A percentile compares a stretch with the other conserved stretches of the same genome.
Conservation (phyloP, 306 rosid species). For the Ochetophila trinervis region DNA sequence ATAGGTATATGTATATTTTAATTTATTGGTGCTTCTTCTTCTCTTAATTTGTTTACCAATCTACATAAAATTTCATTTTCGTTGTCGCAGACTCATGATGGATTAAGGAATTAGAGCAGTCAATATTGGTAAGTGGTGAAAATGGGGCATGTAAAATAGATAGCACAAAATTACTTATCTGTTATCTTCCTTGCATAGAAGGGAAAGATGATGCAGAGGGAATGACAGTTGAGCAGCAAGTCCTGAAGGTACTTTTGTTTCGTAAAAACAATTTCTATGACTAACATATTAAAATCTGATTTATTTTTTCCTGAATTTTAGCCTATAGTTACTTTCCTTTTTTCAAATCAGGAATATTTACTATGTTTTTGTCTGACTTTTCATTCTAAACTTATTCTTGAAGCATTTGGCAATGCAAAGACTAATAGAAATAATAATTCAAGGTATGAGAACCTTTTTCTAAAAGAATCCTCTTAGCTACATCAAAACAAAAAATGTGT, state of each 20-base stretch:
- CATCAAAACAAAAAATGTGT: no score
- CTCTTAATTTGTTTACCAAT: constrained; percentile 24
- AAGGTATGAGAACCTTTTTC: no score
- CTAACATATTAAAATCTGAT: not conserved
- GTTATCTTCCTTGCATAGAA: constrained; percentile 99
- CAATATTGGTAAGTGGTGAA: no score
- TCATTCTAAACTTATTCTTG: no score
- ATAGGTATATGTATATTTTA: constrained; percentile 52
- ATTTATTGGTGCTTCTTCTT: constrained; percentile 17
- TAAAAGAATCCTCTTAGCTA: no score
- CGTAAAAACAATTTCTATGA: constrained; percentile 20
- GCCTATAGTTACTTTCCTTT: no score
- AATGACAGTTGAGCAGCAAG: constrained; percentile 96
- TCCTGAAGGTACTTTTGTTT: constrained; percentile 71
- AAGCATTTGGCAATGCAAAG: no score
- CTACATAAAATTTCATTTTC: constrained; percentile 20
- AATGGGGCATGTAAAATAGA: constrained; percentile 99
- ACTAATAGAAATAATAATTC: no score
- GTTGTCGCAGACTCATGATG: constrained; percentile 83
- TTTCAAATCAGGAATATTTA: no score
- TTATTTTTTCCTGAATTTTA: no score
- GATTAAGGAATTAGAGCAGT: constrained; percentile 92
- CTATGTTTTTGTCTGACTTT: no score
- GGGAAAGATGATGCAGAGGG: constrained; percentile 86
- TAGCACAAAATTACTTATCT: constrained; percentile 96